Conservation (phyloP, 768 basidiomycete species). For the Suillus occidentalis region DNA sequence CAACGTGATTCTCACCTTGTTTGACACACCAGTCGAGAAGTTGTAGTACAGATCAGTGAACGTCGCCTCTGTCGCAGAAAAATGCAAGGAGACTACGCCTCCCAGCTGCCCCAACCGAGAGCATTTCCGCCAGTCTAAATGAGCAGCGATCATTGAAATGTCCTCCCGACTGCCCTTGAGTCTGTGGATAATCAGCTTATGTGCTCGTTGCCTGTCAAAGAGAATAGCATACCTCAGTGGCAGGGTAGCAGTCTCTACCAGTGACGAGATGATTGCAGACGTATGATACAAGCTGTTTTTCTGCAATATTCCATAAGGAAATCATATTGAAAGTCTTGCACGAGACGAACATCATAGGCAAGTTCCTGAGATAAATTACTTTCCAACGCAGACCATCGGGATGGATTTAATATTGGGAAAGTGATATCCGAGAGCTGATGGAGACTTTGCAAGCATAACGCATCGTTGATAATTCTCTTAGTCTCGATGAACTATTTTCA, state of each 20-base stretch:
- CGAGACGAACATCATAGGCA: slow-evolving; percentile 23
- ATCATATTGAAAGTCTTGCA: slow-evolving; percentile 24
- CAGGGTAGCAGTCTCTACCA: slow-evolving; percentile 58
- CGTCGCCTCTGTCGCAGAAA: slow-evolving; percentile 22
- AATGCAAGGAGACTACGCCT: slow-evolving; percentile 50
- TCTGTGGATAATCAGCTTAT: slow-evolving; percentile 22
- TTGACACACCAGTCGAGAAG: slow-evolving; percentile 39
- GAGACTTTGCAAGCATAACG: slow-evolving; percentile 52
- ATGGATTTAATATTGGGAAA: slow-evolving; percentile 50
- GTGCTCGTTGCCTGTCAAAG: neutral
- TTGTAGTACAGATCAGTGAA: slow-evolving; percentile 34
- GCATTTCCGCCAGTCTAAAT: slow-evolving; percentile 53
- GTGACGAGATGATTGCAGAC: slow-evolving; percentile 58
- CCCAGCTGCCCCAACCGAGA: slow-evolving; percentile 56
- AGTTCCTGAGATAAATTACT: slow-evolving; percentile 26
- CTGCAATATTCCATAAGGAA: slow-evolving; percentile 24
- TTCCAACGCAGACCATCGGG: slow-evolving; percentile 38
- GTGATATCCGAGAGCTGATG: slow-evolving; percentile 49
- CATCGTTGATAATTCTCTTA: slow-evolving; percentile 59
- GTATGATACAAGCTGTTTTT: slow-evolving; percentile 42
- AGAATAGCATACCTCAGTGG: slow-evolving; percentile 50
- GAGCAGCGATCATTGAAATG: slow-evolving; percentile 44
- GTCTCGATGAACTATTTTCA: slow-evolving; percentile 35
- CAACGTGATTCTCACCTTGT: neutral
- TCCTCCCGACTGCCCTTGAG: slow-evolving; percentile 35